Conservation (phyloP, 805 yeast species). For the Cyberlindnera sargentensis region DNA sequence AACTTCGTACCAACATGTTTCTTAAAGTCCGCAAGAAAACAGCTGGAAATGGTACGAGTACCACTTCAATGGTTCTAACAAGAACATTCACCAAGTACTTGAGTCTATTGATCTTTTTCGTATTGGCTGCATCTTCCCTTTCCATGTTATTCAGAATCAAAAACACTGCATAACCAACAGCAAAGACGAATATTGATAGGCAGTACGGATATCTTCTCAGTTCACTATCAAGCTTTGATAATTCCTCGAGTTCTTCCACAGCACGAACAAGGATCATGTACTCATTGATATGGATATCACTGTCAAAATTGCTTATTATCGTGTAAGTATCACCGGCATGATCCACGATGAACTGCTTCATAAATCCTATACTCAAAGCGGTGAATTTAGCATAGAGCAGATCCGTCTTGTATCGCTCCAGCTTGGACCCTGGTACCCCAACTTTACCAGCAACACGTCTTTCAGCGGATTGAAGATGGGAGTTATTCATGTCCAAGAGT, state of each 20-base stretch:
- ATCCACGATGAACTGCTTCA: constrained; percentile 11
- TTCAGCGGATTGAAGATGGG: constrained; percentile 5
- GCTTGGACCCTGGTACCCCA: constrained; percentile 10
- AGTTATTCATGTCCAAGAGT: constrained; percentile 2
- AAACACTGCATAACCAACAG: constrained; percentile 16
- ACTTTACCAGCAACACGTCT: constrained; percentile 1
- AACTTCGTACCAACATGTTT: constrained; percentile 17
- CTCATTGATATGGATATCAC: constrained; percentile 12
- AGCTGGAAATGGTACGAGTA: constrained; percentile 23
- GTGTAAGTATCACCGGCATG: constrained; percentile 3
- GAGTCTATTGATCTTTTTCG: constrained; percentile 18
- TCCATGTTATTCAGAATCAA: constrained; percentile 16
- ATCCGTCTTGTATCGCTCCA: constrained; percentile 10
- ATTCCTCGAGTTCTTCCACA: constrained; percentile 15
- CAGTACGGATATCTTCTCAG: constrained; percentile 18
- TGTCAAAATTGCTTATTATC: constrained; percentile 10
- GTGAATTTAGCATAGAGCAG: constrained; percentile 19
- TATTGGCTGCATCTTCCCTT: constrained; percentile 8
- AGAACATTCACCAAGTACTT: constrained; percentile 19
- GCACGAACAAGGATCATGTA: constrained; percentile 10
- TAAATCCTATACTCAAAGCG: constrained; percentile 12
- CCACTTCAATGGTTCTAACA: constrained; percentile 19
- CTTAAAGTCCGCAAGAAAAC: constrained; percentile 23
- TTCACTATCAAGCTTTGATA: constrained; percentile 13
- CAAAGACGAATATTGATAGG: constrained; percentile 17